Base-by-base conservation (phyloP, 1,284 basidiomycete genomes). In the Flammula alnicola region DNA sequence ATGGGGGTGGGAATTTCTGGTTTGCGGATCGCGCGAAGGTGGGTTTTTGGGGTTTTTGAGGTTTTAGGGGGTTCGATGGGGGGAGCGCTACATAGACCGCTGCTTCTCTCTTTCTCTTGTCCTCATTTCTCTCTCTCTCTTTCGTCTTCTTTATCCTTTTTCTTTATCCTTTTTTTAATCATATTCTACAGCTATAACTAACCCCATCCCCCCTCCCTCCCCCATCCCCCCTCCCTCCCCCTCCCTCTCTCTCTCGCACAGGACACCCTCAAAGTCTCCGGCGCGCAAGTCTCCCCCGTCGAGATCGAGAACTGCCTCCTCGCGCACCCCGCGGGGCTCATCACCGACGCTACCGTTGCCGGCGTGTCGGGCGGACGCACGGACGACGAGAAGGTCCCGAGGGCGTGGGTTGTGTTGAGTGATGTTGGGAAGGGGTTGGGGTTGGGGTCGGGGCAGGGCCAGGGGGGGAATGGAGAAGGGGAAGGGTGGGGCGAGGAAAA, bases 191-290 rank as follows among this genome's bases (percentile, higher is more conserved):
- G n/a, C n/a, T n/a, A n/a, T n/a, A n/a, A n/a, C n/a, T n/a, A n/a
- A n/a, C n/a, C n/a, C n/a, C n/a, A n/a, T n/a, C n/a, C n/a, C n/a
- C n/a, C n/a, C n/a, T n/a, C n/a, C n/a, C n/a, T n/a, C n/a, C n/a
- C n/a, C n/a, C n/a, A n/a, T n/a, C n/a, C n/a, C n/a, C n/a, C n/a
- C n/a, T n/a, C n/a, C n/a, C n/a, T n/a, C n/a, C n/a, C n/a, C n/a
- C n/a, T n/a, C n/a, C n/a, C n/a, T n/a, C n/a, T n/a, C n/a, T n/a
- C n/a, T n/a, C n/a, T n/a, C n/a, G n/a, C n/a, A n/a, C 44, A 88
- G 82, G 87, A 88, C 60, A 88, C 79, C 0, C 71, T 90, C 8
- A 89, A 90, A 60, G 75, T 90, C 5, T 88, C 86, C 0, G 87
- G 88, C 6, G 72, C 73, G 33, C 88, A 91, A 64, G 88, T 90